Evolutionary conservation across 768 basidiomycete species (phyloP).

Genomic region (Tulasnella sp.): DNA sequence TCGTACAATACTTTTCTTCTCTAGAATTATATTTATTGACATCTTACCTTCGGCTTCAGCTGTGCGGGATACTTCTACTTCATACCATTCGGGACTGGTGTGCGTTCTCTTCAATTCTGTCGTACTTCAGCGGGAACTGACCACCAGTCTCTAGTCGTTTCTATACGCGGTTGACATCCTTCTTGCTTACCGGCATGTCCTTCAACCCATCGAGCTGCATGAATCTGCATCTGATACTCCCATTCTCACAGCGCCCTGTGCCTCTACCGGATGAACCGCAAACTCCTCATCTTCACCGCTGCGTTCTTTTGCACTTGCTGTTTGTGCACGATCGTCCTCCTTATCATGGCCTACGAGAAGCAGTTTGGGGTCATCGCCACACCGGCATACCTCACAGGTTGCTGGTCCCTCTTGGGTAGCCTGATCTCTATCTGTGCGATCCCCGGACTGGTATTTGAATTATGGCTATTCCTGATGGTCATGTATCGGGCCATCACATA

Average conservation of each 20-base stretch:
- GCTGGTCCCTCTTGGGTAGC: slow-evolving; percentile 6
- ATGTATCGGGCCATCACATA: slow-evolving; percentile 3
- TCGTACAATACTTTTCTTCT: not conserved
- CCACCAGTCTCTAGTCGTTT: slow-evolving; percentile 5
- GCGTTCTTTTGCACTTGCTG: not conserved
- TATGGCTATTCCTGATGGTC: slow-evolving; percentile 8
- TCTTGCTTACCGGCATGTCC: slow-evolving; percentile 4
- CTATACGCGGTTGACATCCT: slow-evolving; percentile 12
- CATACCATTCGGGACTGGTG: not conserved
- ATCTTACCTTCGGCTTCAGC: not conserved
- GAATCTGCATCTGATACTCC: too few species aligned
- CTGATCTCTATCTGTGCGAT: slow-evolving; percentile 1
- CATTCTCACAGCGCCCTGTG: not conserved
- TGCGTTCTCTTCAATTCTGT: not conserved
- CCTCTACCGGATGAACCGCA: slow-evolving; percentile 14
- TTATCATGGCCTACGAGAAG: not conserved
- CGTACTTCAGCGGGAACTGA: too few species aligned
- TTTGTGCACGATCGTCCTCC: not conserved
- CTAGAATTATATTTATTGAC: not conserved
- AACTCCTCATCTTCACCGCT: not conserved
- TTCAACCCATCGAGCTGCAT: too few species aligned
- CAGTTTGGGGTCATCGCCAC: slow-evolving; percentile 1
- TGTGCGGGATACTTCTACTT: not conserved
- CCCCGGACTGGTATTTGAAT: slow-evolving; percentile 9
- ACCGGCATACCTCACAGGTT: slow-evolving; percentile 1